Percentiles rank a stretch among this genome's conserved stretches.
These are phyloP conservation scores for Fusarium scirpi DNA, from an alignment of 2,329 filamentous ascomycete genomes.

Conservation along the genomic window DNA sequence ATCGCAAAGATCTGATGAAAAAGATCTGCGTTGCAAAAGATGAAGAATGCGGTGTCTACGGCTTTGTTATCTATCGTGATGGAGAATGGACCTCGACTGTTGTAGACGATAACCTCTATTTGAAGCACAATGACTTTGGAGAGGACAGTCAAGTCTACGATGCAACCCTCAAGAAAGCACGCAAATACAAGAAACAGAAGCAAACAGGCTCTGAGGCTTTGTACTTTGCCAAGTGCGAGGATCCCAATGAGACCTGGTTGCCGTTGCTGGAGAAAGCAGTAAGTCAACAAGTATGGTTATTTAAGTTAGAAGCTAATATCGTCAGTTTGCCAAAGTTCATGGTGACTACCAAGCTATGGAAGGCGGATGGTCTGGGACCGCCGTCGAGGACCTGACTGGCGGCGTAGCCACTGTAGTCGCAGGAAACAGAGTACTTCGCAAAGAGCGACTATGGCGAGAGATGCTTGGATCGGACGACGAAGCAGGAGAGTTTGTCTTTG, in stretches of 20 bases:
- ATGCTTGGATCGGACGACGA: conserved; percentile 73
- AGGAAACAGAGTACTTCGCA: conserved; percentile 70
- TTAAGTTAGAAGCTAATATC: conserved; percentile 6
- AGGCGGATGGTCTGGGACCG: conserved; percentile 71
- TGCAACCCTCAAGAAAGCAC: conserved; percentile 63
- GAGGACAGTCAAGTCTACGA: conserved; percentile 53
- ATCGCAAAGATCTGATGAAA: conserved; percentile 73
- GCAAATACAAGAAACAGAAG: conserved; percentile 70
- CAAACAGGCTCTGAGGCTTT: conserved; percentile 77
- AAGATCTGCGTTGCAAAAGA: conserved; percentile 75
- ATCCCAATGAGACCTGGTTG: conserved; percentile 79
- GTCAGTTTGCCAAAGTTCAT: conserved; percentile 76
- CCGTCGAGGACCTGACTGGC: conserved; percentile 63
- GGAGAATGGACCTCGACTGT: conserved; percentile 79
- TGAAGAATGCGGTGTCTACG: conserved; percentile 77
- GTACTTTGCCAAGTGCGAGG: conserved; percentile 76
- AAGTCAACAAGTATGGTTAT: neutral
- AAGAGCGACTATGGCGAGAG: conserved; percentile 77
- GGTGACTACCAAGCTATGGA: conserved; percentile 77
- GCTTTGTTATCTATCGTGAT: conserved; percentile 78
- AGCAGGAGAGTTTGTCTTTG: conserved; percentile 75
- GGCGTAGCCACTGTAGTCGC: conserved; percentile 69
- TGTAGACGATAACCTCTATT: conserved; percentile 73
- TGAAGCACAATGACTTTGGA: conserved; percentile 56
- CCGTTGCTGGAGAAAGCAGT: conserved; percentile 77